Evolutionary conservation across 352 stramenopile genomes (phyloP).

Genomic region (Plasmopara muralis): DNA sequence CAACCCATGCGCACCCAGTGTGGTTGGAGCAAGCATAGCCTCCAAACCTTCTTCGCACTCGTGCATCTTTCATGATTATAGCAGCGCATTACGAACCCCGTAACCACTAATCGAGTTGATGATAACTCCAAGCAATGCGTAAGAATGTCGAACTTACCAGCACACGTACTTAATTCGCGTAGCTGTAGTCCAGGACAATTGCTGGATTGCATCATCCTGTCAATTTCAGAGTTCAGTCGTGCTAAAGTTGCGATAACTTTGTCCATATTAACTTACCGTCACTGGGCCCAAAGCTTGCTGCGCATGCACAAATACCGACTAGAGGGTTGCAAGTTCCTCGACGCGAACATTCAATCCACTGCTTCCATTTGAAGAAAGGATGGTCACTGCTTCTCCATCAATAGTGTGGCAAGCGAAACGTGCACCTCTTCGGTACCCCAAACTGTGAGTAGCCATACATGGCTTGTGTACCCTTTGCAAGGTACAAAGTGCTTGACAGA

Average conservation of each 20-base stretch:
- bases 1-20: constrained; percentile 54
- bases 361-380: neutral
- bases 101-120: constrained; percentile 19
- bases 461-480: constrained; percentile 25
- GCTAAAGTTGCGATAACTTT: neutral
- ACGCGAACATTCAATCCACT: constrained; percentile 64
- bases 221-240: neutral
- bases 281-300: constrained; percentile 41
- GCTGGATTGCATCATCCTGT: constrained; percentile 23
- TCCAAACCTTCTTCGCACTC: constrained; percentile 42
- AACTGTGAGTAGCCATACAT: constrained; percentile 35
- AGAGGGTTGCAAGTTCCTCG: constrained; percentile 47
- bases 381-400: too few species aligned
- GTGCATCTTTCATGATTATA: constrained; percentile 51
- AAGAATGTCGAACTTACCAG: constrained; percentile 15
- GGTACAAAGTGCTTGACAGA: neutral
- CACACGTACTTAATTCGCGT: constrained; percentile 36
- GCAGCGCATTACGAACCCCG: constrained; percentile 35
- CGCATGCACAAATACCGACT: constrained; percentile 42
- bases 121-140: neutral
- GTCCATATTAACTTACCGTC: constrained; percentile 29
- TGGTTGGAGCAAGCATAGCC: constrained; percentile 53
- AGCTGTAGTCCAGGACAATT: constrained; percentile 34
- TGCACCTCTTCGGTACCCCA: constrained; percentile 57
- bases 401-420: too few species aligned